phyloP scores from a whole-genome alignment of 495 filamentous ascomycete species.

The Aspergillus cristatus region DNA sequence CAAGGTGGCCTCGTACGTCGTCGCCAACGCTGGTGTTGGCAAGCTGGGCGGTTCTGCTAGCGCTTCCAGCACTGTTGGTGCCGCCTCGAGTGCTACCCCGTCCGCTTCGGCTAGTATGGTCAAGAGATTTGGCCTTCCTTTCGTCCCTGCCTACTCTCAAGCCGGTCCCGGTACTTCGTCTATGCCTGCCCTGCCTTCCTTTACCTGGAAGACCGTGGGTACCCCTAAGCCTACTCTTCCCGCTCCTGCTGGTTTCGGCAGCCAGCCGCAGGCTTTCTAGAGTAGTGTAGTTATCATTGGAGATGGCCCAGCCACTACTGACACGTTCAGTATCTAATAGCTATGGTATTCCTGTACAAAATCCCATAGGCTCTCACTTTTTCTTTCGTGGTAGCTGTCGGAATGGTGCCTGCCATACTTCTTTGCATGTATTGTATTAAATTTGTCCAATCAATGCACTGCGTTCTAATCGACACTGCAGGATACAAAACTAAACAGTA shows the following conservation, averaged over 20 bases:
- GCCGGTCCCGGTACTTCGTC: conserved; percentile 10
- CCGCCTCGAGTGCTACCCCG: not conserved
- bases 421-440: too few relatives aligned
- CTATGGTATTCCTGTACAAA: too few relatives aligned
- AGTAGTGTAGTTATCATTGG: too few relatives aligned
- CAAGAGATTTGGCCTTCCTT: conserved; percentile 3
- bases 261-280: too few relatives aligned
- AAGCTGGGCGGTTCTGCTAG: conserved; percentile 14
- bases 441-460: too few relatives aligned
- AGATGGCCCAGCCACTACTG: too few relatives aligned
- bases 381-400: too few relatives aligned
- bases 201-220: conserved; percentile 9
- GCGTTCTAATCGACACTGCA: too few relatives aligned
- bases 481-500: too few relatives aligned
- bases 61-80: conserved; percentile 5
- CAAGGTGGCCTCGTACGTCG: conserved; percentile 16
- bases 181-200: conserved; percentile 1
- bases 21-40: conserved; percentile 20
- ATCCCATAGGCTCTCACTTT: too few relatives aligned
- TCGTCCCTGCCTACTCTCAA: conserved; percentile 4
- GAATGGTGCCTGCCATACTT: too few relatives aligned
- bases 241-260: not conserved
- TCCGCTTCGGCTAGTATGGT: not conserved
- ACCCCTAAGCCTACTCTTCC: not conserved
- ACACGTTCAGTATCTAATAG: too few relatives aligned